Evolutionary conservation across 176 grass and related monocot species (phyloP), one percentile per base, ranked within the genome.

Genomic region (Lolium rigidum): DNA sequence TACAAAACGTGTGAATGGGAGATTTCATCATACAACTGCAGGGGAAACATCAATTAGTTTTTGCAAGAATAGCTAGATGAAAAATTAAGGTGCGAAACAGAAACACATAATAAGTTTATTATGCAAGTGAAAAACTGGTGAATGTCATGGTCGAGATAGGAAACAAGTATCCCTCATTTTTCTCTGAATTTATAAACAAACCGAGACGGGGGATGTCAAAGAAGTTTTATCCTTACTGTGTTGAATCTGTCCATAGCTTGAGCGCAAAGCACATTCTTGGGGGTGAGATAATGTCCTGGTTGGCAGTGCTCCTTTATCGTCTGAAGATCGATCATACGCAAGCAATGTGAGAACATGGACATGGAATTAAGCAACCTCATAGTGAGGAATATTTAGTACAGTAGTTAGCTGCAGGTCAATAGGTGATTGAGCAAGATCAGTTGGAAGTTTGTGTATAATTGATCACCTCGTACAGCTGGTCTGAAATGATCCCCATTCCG

Each of bases 401-500:
- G 31, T 41, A n/a, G 74, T 10, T 25, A 73, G 46, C 43, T 74
- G 24, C 13, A 75, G 22, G 24, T 31, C 13, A 25, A 16, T 26
- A 75, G 22, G 1, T 71, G 73, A 76, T 9, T 31, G 46, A 74
- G 5, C 5, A 51, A 25, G 24, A 31, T 43, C 4, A 5, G 48
- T 74, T 74, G 70, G 6, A 15, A 49, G 71, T 22, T 14, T 25
- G 44, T 2, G 0, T 9, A 54, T 39, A 43, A 7, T 65, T 28
- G 21, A 59, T 81, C 82, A 90, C 91, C 91, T 93, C 77, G 13
- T 87, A 85, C 22, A 93, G 61, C 21, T 93, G 83, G 59, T 93
- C 80, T 14, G 91, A 93, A 70, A 93, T 93, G 18, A 93, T 90
- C 22, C 91, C 88, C 1, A 79, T 20, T 66, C 88, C 91, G 79